Evolutionary conservation across 768 basidiomycete genomes (phyloP).

Genomic region (Auricularia auricula-judae): DNA sequence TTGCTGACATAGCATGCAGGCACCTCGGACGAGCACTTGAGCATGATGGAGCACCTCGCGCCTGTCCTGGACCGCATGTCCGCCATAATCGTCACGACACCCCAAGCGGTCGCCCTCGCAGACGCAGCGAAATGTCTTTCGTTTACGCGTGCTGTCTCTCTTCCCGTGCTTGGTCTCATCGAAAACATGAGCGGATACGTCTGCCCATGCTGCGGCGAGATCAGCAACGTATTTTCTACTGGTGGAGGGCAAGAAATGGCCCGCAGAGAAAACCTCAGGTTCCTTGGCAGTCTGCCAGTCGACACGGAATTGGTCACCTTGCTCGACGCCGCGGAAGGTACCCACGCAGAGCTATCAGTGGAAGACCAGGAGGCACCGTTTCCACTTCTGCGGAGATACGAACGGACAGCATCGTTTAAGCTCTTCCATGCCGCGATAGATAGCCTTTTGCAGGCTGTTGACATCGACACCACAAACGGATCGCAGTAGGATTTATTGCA

Average conservation of each 20-base stretch:
- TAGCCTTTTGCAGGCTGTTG: not conserved
- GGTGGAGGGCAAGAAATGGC: constrained; percentile 91
- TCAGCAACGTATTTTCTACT: constrained; percentile 89
- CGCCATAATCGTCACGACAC: constrained; percentile 90
- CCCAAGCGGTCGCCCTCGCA: constrained; percentile 90
- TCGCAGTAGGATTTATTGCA: too few species aligned
- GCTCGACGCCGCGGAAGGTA: constrained; percentile 53
- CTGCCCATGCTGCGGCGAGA: constrained; percentile 93
- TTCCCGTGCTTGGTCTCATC: constrained; percentile 84
- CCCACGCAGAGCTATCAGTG: constrained; percentile 5
- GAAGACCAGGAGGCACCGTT: constrained; percentile 25
- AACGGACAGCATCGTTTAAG: constrained; percentile 54
- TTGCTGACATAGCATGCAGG: constrained; percentile 37
- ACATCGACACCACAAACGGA: too few species aligned
- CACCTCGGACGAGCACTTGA: constrained; percentile 97
- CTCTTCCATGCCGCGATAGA: constrained; percentile 51
- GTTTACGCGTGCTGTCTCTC: constrained; percentile 77
- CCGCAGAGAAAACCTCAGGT: constrained; percentile 53
- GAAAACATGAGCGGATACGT: constrained; percentile 99
- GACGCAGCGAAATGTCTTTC: constrained; percentile 95
- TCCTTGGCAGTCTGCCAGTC: constrained; percentile 84
- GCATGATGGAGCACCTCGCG: constrained; percentile 85
- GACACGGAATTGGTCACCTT: constrained; percentile 84
- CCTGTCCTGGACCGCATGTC: constrained; percentile 66
- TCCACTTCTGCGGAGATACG: constrained; percentile 49